phyloP scores from a whole-genome alignment of 163 green algal species.

The Smithsoniella earleae region DNA sequence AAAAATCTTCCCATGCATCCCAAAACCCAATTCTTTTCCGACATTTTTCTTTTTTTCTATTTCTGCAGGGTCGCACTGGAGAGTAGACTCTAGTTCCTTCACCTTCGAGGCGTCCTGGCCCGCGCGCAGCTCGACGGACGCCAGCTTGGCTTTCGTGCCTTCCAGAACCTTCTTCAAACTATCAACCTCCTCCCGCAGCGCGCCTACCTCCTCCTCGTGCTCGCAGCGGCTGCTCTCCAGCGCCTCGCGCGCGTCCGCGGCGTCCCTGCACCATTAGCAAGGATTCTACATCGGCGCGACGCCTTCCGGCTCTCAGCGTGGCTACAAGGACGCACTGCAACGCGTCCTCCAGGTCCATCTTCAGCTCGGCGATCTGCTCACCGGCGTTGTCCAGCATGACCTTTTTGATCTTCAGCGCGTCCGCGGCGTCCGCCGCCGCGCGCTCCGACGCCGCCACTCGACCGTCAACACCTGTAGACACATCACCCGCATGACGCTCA shows the following conservation, averaged over 20 bases:
- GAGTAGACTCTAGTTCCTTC: background rate
- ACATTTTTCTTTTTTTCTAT: too few relatives aligned
- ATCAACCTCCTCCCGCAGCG: background rate
- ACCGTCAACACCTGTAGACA: background rate
- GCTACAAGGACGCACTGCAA: slow-evolving; percentile 18
- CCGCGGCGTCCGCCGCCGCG: background rate
- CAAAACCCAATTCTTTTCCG: too few relatives aligned
- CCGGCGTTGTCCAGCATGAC: slow-evolving; percentile 1
- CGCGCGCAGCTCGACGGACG: background rate
- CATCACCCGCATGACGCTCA: background rate
- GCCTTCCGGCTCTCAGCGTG: too few relatives aligned
- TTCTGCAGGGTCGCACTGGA: background rate
- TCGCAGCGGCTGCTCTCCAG: background rate
- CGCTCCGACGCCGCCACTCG: background rate
- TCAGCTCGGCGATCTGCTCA: slow-evolving; percentile 28
- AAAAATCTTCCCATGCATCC: too few relatives aligned
- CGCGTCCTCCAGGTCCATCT: slow-evolving; percentile 18
- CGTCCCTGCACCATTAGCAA: slow-evolving; percentile 28
- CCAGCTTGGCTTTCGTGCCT: background rate
- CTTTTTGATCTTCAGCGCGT: slow-evolving; percentile 27
- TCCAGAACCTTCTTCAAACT: background rate
- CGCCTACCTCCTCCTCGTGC: background rate
- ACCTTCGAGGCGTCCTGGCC: background rate
- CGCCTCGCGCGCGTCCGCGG: background rate
- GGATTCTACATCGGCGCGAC: too few relatives aligned